Evolutionary conservation across 257 asterid genomes (phyloP).

Genomic region (Vinca minor): DNA sequence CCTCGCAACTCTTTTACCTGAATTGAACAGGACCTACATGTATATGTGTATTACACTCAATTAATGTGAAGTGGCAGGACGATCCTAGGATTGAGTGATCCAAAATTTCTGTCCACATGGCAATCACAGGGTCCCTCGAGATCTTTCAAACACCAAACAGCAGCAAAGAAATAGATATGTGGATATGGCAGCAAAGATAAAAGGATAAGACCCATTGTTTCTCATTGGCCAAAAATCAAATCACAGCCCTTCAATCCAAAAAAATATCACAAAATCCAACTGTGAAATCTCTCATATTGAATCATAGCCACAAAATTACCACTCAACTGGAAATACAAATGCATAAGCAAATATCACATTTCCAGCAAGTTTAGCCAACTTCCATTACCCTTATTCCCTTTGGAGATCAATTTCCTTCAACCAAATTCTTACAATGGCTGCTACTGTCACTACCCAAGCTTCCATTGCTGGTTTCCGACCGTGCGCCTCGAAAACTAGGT

Average conservation of each 20-base stretch:
- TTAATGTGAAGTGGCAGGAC: too few relatives aligned
- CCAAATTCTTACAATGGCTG: slow-evolving; percentile 43
- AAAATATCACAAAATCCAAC: slow-evolving; percentile 37
- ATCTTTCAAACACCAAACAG: slow-evolving; percentile 45
- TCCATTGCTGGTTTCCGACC: slow-evolving; percentile 64
- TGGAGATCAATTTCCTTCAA: slow-evolving; percentile 1
- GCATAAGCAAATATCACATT: slow-evolving; percentile 21
- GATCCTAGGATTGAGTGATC: too few relatives aligned
- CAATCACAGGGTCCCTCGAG: slow-evolving; percentile 18
- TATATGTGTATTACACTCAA: too few relatives aligned
- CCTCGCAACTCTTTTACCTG: too few relatives aligned
- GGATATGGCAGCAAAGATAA: slow-evolving; percentile 52
- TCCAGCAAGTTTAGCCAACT: slow-evolving; percentile 7
- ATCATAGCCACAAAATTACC: slow-evolving; percentile 44
- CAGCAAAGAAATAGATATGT: slow-evolving; percentile 40
- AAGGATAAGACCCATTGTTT: slow-evolving; percentile 49
- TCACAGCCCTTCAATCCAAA: slow-evolving; percentile 41
- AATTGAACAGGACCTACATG: too few relatives aligned
- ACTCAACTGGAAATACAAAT: slow-evolving; percentile 30
- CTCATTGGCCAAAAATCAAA: slow-evolving; percentile 48
- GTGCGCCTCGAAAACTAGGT: slow-evolving; percentile 45
- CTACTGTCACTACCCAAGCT: slow-evolving; percentile 69
- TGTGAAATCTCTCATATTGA: slow-evolving; percentile 20
- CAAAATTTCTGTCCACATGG: slow-evolving; percentile 19
- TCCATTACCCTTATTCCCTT: slow-evolving; percentile 6